Conservation (phyloP, 306 rosid species). For the Lupinus albus region DNA sequence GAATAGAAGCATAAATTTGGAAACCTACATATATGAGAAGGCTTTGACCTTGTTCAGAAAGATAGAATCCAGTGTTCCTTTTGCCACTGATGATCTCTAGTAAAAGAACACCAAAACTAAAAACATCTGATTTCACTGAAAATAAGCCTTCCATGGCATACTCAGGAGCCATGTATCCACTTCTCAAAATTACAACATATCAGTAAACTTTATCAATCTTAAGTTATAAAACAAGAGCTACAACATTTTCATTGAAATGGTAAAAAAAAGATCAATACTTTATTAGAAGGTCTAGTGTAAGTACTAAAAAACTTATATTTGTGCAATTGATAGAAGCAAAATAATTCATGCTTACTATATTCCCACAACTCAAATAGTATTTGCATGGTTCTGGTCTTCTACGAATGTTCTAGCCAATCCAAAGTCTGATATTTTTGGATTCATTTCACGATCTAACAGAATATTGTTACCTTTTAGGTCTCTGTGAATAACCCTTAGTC, state of each 20-base stretch:
- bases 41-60: constrained; percentile 40
- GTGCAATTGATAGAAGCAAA: constrained; percentile 6
- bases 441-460: constrained; percentile 51
- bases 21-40: constrained; percentile 50
- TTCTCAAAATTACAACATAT: constrained; percentile 17
- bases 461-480: constrained; percentile 64
- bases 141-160: constrained; percentile 58
- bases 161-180: constrained; percentile 71
- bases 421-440: constrained; percentile 62
- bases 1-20: not conserved
- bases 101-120: constrained; percentile 55
- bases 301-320: no score
- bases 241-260: not conserved
- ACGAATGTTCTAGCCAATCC: constrained; percentile 59
- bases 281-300: not conserved
- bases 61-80: constrained; percentile 45
- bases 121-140: constrained; percentile 52
- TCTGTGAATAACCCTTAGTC: constrained; percentile 59
- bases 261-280: no score
- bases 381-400: constrained; percentile 48
- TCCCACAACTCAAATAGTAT: constrained; percentile 58
- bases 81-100: constrained; percentile 53
- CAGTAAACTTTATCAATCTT: not conserved
- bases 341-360: constrained; percentile 53
- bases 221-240: not conserved